These are phyloP conservation scores for Effrenium voratum DNA, from an alignment of 73 alveolate genomes.

Conservation along the genomic window DNA sequence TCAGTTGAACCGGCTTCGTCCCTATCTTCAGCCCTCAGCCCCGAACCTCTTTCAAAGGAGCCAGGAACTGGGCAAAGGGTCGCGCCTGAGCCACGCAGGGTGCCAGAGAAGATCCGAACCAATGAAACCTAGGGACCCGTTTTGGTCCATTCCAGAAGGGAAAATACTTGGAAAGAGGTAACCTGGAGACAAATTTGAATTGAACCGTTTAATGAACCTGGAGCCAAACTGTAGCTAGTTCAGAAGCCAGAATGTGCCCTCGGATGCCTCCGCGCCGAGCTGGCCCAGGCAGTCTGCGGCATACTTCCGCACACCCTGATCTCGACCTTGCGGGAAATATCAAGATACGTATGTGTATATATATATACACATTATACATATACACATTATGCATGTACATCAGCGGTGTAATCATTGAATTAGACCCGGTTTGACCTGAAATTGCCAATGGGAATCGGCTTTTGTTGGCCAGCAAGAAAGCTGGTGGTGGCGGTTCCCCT, in stretches of 20 bases:
- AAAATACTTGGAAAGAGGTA: background rate
- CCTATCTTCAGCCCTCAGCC: background rate
- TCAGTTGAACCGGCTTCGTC: no score
- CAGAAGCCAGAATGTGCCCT: background rate
- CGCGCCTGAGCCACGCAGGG: background rate
- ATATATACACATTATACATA: background rate
- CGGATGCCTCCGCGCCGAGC: constrained; percentile 64
- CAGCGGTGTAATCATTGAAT: no score
- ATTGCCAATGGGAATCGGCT: no score
- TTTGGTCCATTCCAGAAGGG: background rate
- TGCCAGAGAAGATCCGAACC: no score
- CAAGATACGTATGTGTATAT: background rate
- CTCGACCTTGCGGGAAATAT: constrained; percentile 10
- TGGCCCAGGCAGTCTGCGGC: constrained; percentile 75
- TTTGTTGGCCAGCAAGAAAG: no score
- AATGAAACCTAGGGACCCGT: no score
- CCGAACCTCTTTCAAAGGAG: constrained; percentile 43
- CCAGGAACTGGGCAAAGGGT: constrained; percentile 58
- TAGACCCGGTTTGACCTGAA: no score
- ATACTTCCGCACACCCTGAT: constrained; percentile 64
- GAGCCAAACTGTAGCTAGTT: background rate
- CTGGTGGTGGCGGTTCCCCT: no score
- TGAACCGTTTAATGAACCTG: background rate
- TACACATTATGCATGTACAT: background rate
- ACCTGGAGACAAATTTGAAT: background rate